Percentiles rank a stretch among this genome's conserved stretches.
Conservation (phyloP, 148 eudicot species). For the Dysphania ambrosioides region DNA sequence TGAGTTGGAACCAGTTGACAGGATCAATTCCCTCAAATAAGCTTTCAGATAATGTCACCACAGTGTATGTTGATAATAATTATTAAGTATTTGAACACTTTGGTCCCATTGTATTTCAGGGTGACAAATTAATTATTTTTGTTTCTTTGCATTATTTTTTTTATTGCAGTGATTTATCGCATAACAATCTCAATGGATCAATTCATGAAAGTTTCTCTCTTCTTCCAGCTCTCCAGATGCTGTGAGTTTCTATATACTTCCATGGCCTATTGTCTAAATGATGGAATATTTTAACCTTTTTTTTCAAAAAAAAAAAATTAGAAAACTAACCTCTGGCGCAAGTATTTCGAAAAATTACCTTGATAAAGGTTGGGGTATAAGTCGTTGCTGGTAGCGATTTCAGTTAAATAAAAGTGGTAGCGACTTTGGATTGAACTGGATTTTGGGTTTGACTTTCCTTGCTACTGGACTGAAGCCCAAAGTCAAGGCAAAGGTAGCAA, state of each 20-base stretch:
- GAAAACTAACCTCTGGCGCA: too few relatives aligned
- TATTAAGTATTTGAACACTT: background rate
- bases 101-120: background rate
- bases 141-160: too few relatives aligned
- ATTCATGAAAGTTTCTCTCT: constrained; percentile 60
- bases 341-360: too few relatives aligned
- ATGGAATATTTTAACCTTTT: too few relatives aligned
- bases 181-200: constrained; percentile 66
- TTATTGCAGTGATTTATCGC: constrained; percentile 58
- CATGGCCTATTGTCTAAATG: background rate
- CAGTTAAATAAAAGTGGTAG: too few relatives aligned
- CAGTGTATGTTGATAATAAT: constrained; percentile 51
- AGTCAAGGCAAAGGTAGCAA: too few relatives aligned
- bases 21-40: constrained; percentile 63
- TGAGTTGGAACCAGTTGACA: constrained; percentile 66
- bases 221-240: constrained; percentile 66
- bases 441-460: too few relatives aligned
- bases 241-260: constrained; percentile 45
- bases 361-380: too few relatives aligned
- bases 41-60: constrained; percentile 61
- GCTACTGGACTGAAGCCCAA: too few relatives aligned
- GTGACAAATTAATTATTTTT: background rate
- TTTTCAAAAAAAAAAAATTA: too few relatives aligned
- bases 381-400: too few relatives aligned
- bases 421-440: too few relatives aligned